phyloP scores from a whole-genome alignment of 2,329 filamentous ascomycete species.

The Huntiella abstrusa region DNA sequence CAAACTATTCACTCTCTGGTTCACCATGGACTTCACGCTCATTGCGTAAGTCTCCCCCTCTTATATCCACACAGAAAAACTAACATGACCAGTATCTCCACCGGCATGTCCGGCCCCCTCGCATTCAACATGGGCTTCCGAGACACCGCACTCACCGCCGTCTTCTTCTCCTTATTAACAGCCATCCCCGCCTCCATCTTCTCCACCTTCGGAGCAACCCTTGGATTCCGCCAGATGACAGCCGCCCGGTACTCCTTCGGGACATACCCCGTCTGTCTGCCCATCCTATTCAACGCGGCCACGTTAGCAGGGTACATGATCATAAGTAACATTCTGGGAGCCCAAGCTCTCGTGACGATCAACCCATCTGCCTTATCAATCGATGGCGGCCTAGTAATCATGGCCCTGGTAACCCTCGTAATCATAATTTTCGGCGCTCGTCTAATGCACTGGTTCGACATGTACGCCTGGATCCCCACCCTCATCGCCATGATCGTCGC shows the following conservation, averaged over 20 bases:
- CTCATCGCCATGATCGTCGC: conserved; percentile 23
- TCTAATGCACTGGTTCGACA: conserved; percentile 26
- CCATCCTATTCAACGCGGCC: conserved; percentile 24
- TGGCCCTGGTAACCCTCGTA: conserved; percentile 24
- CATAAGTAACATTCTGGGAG: conserved; percentile 28
- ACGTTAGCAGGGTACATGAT: conserved; percentile 30
- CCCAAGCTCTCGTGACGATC: conserved; percentile 23
- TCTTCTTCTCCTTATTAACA: conserved; percentile 27
- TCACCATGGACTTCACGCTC: conserved; percentile 18
- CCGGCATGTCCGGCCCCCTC: conserved; percentile 27
- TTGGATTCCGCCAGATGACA: conserved; percentile 29
- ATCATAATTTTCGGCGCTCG: conserved; percentile 30
- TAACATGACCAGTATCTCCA: conserved; percentile 16
- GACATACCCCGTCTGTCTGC: conserved; percentile 13
- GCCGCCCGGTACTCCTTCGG: conserved; percentile 22
- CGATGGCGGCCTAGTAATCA: conserved; percentile 29
- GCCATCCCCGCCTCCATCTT: conserved; percentile 23
- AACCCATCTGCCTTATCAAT: conserved; percentile 20
- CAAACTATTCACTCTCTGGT: conserved; percentile 18
- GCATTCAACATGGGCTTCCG: conserved; percentile 24
- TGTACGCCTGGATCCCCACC: conserved; percentile 27
- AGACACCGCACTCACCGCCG: conserved; percentile 24
- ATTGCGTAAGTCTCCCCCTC: conserved; percentile 15
- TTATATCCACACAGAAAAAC: background rate
- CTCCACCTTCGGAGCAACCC: conserved; percentile 24